A percentile compares a stretch with the other conserved stretches of the same genome.
Conservation (phyloP, 179 eudicot genomes). For the Spergularia azorica region DNA sequence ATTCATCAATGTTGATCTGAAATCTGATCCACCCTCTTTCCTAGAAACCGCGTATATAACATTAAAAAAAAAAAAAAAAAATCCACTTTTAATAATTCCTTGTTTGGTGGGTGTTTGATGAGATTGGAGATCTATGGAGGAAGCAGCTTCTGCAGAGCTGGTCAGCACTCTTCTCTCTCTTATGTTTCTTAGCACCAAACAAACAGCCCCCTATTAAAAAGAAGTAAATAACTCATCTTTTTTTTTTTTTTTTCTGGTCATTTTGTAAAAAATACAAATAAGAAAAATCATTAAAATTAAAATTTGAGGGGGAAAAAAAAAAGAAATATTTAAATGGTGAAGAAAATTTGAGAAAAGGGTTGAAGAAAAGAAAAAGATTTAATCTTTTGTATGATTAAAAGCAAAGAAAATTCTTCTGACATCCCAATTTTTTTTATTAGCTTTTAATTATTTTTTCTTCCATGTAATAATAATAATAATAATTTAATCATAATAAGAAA, state of each 20-base stretch:
- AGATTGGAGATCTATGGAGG: conserved; percentile 5
- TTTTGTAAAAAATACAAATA: too few species aligned
- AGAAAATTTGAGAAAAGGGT: background rate
- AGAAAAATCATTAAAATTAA: too few species aligned
- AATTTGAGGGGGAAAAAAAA: too few species aligned
- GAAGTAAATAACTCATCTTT: background rate
- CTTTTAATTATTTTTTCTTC: background rate
- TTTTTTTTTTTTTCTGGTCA: background rate
- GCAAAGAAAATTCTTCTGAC: conserved; percentile 24
- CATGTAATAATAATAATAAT: background rate
- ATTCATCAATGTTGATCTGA: too few species aligned
- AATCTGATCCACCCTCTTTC: conserved; percentile 17
- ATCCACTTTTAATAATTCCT: background rate
- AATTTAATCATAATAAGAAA: conserved; percentile 17
- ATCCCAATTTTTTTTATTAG: conserved; percentile 7
- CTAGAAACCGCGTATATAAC: conserved; percentile 29
- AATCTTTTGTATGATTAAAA: background rate
- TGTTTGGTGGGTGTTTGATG: conserved; percentile 20
- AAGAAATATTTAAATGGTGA: too few species aligned
- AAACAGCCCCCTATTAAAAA: conserved; percentile 15
- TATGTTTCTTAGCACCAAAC: conserved; percentile 17
- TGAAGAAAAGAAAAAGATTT: conserved; percentile 3
- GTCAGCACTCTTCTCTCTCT: conserved; percentile 16
- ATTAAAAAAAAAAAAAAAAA: background rate
- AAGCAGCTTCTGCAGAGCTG: conserved; percentile 17